Base-by-base conservation (phyloP, 1,139 yeast species). In the Candida tetrigidarum region DNA sequence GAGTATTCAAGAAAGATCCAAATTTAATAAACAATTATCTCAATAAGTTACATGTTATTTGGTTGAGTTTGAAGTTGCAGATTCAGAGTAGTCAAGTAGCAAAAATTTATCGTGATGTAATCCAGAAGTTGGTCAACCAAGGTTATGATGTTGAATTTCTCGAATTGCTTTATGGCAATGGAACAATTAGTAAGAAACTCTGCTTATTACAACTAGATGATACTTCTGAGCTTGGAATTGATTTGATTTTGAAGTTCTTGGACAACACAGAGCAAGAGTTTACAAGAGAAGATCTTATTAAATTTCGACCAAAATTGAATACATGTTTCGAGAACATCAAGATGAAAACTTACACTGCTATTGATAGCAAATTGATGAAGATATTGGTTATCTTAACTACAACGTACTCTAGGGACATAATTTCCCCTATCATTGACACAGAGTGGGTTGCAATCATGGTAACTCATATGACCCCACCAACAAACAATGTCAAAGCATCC, bases 291-390 rank as follows among this genome's bases (percentile, higher is more conserved):
- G 41, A 37, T 6, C 28, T 28, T 5, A 7, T 28, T 2, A 37
- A 27, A 8, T 28, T 37, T 12, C 12, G 28, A 19, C 26, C 26
- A 28, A 12, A 6, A 3, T 27, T 28, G 18, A 9, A 27, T 28
- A 12, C 19, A 11, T n/a, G 27, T 14, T 37, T 37, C 4, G 12
- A 28, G 10, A 28, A 16, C 7, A 36, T 36, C 10, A 16, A 25
- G 10, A 11, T 11, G 2, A 10, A 15, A 11, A 36, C 4, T 9
- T 36, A 36, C 28, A 27, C 26, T n/a, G 35, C 30, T 8, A 18
- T 30, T n/a, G 50, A 47, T 28, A 18, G 32, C 15, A 27, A 33
- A 10, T 19, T 48, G 5, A 37, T 50, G 23, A 46, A 39, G 25
- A 20, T 44, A 5, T 38, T 46, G 10, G 46, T 43, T 11, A 12